Base-by-base conservation (phyloP, 1,284 basidiomycete genomes). In the Microbotryomycetes sp. region DNA sequence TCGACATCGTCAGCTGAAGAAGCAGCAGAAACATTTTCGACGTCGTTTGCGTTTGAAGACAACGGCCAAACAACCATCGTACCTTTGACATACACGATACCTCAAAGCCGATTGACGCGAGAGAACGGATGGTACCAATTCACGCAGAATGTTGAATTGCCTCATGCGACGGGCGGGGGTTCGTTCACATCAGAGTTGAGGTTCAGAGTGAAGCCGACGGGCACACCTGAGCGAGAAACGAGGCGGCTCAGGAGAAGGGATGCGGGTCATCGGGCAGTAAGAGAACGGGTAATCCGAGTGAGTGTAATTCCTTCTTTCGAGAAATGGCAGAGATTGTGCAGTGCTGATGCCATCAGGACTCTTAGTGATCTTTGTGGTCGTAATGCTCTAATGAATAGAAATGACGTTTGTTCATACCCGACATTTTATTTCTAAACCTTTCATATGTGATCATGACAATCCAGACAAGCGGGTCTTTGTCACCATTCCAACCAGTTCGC, bases 261-360 rank as follows among this genome's bases (percentile, higher is more conserved):
- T 18, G 11, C 11, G 18, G 35, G 9, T 18, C 9, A 18, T 11
- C 9, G 35, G 35, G 35, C 35, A 41, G 11, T 41, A 18, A 9
- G 35, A 41, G 35, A 41, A 41, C 9, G 35, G 35, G 35, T 41
- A 9, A 41, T 41, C 9, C 35, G 35, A 41, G 35, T 41, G 35
- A 41, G 35, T 41, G n/a, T n/a, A n/a, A n/a, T n/a, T n/a, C n/a
- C n/a, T n/a, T 81, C 13, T 74, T 78, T 4, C 52, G 16, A 46
- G 73, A 24, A 79, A 78, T 6, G 84, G 78, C 59, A 87, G 82
- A 64, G 85, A 85, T 1, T 80, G 90, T 35, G 83, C 87, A 0
- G 59, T 84, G 2, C 73, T 91, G 57, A 88, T 92, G 82, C 75
- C n/a, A n/a, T n/a, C n/a, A n/a, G n/a, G n/a, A n/a, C n/a, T n/a